Conservation (phyloP, 2,329 filamentous ascomycete genomes). For the Ceratocystis huliohia region DNA sequence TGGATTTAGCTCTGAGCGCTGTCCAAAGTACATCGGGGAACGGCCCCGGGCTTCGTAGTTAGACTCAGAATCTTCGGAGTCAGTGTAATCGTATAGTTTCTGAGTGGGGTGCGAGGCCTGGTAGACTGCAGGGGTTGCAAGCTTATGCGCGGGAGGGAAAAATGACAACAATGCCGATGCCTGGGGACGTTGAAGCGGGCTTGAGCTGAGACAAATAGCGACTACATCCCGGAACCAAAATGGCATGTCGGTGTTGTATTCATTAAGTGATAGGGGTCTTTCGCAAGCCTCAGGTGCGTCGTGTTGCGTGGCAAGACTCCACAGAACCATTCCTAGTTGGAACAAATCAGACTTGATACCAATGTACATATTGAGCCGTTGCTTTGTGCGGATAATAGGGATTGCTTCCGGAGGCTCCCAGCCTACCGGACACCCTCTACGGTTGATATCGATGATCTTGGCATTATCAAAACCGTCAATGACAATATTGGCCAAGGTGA, state of each 20-base stretch:
- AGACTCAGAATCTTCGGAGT: conserved; percentile 17
- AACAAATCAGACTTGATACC: conserved; percentile 95
- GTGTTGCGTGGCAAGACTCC: conserved; percentile 74
- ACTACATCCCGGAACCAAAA: conserved; percentile 68
- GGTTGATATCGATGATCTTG: conserved; percentile 97
- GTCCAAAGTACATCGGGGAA: conserved; percentile 20
- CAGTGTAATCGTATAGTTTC: conserved; percentile 10
- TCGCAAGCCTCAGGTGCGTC: conserved; percentile 74
- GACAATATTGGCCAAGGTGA: conserved; percentile 94
- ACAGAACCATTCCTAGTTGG: conserved; percentile 93
- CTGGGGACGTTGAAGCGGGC: conserved; percentile 58
- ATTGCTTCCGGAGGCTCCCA: conserved; percentile 95
- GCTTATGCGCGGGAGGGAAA: conserved; percentile 41
- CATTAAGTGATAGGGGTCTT: conserved; percentile 50
- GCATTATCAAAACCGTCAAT: conserved; percentile 74
- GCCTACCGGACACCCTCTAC: conserved; percentile 88
- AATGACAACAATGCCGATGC: conserved; percentile 57
- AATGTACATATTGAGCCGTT: conserved; percentile 92
- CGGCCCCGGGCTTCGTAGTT: conserved; percentile 16
- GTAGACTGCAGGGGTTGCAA: conserved; percentile 22
- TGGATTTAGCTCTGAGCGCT: conserved; percentile 16
- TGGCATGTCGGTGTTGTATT: conserved; percentile 52
- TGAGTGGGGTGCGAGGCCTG: conserved; percentile 23
- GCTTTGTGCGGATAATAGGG: conserved; percentile 70
- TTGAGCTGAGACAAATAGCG: conserved; percentile 59